Base-by-base conservation (phyloP, 164 flowering plant species). In the Tinospora cordifolia region DNA sequence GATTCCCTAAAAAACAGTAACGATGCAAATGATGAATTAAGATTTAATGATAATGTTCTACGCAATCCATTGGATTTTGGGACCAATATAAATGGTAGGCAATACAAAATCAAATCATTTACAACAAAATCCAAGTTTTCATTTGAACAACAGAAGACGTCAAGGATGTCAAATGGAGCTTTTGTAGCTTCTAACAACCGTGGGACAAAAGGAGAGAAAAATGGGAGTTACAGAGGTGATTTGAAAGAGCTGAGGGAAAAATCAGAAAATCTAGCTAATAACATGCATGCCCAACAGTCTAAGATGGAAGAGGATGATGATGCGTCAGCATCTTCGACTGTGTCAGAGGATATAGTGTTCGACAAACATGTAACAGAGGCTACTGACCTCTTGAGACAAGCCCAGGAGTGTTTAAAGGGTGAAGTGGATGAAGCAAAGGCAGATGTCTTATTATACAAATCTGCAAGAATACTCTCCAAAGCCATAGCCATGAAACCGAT, bases 401-500 rank as follows among this genome's bases (percentile, higher is more conserved):
- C 98, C 13, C 82, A 84, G 72, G 85, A 79, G 44, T 81, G 73
- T 72, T 77, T 88, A 65, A 83, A 60, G 70, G 71, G 63, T 60
- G 75, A 81, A 74, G 72, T 57, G 65, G 80, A 86, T 69, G 87
- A 83, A 74, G 85, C 78, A 44, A 72, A 22, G 68, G 92, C 87
- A 34, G 90, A 91, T 72, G 74, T 76, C 30, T 67, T 81, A 54
- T 63, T 93, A 62, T 72, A 80, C 71, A 81, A 84, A 66, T 83
- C 92, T 69, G 84, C 91, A 22, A 72, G 74, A 30, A 73, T 93
- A 70, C 93, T 93, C 46, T 76, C 86, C 12, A 80, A 80, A 79
- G 98, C 98, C 70, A 72, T 80, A 69, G 78, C 81, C 10, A 76
- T 91, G 87, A 89, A 89, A 70, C 98, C 98, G 17, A 80, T 80